Conservation (phyloP, 495 filamentous ascomycete species). For the Aspergillus sclerotiicarbonarius region DNA sequence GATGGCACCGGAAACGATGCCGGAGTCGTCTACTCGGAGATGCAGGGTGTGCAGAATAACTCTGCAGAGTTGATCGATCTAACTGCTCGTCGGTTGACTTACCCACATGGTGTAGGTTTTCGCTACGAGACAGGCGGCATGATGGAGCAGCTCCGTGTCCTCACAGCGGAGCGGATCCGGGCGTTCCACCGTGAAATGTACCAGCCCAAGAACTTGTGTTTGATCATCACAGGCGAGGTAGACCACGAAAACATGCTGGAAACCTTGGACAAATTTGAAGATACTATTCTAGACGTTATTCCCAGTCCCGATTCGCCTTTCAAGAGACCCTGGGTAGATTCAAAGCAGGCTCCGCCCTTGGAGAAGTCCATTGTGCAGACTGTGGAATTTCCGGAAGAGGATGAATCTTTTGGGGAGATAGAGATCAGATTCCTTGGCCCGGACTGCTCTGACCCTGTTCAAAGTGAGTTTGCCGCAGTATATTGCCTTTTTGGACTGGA, state of each 20-base stretch:
- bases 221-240: constrained; percentile 86
- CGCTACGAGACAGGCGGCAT: constrained; percentile 96
- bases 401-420: constrained; percentile 88
- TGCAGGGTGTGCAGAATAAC: constrained; percentile 92
- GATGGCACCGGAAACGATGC: constrained; percentile 92
- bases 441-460: constrained; percentile 60
- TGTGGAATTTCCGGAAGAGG: constrained; percentile 94
- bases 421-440: constrained; percentile 83
- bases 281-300: constrained; percentile 76
- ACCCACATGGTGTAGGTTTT: constrained; percentile 87
- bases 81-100: constrained; percentile 70
- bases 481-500: background rate
- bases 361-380: constrained; percentile 66
- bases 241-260: constrained; percentile 76
- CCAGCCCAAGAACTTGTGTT: constrained; percentile 90
- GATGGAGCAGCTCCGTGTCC: constrained; percentile 83
- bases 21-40: constrained; percentile 97
- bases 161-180: constrained; percentile 86
- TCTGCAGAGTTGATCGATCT: constrained; percentile 82
- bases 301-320: constrained; percentile 72
- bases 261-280: constrained; percentile 85
- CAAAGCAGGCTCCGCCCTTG: constrained; percentile 68
- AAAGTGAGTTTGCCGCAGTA: constrained; percentile 38
- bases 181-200: constrained; percentile 97
- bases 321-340: constrained; percentile 88